Evolutionary conservation across 805 yeast species (phyloP).

Genomic region (Candida silvicultrix): DNA sequence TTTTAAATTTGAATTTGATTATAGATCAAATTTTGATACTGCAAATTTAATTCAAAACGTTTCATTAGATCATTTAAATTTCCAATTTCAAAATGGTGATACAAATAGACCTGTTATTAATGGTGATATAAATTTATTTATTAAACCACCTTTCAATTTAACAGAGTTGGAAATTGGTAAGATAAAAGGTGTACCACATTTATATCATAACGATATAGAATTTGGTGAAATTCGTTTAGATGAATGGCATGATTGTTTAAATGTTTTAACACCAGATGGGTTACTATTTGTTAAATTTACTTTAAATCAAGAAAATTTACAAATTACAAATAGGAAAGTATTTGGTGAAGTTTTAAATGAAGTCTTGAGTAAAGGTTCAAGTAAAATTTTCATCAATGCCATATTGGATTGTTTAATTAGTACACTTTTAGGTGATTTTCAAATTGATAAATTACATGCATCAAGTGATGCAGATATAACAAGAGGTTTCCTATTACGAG

Average conservation of each 20-base stretch:
- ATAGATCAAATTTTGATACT: constrained; percentile 8
- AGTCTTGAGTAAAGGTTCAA: constrained; percentile 34
- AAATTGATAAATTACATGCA: constrained; percentile 21
- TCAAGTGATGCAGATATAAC: constrained; percentile 22
- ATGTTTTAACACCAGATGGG: constrained; percentile 20
- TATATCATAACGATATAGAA: constrained; percentile 31
- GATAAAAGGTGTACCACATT: constrained; percentile 35
- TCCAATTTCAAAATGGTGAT: constrained; percentile 29
- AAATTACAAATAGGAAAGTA: constrained; percentile 32
- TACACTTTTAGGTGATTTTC: constrained; percentile 28
- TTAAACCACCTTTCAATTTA: constrained; percentile 26
- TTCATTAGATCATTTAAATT: constrained; percentile 28
- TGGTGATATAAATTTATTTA: constrained; percentile 30
- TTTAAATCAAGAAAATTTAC: constrained; percentile 35
- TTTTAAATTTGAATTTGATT: constrained; percentile 11
- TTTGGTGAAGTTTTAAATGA: constrained; percentile 38
- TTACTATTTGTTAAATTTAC: constrained; percentile 31
- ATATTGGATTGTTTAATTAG: constrained; percentile 28
- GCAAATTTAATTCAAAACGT: constrained; percentile 27
- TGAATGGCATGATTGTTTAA: constrained; percentile 40
- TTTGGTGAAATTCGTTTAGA: constrained; percentile 39
- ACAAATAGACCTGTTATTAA: constrained; percentile 27
- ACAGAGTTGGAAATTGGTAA: constrained; percentile 25
- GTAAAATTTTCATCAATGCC: constrained; percentile 29
- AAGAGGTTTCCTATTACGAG: constrained; percentile 1